Base-by-base conservation (phyloP, 2,329 filamentous ascomycete species). In the Alternaria alternata region DNA sequence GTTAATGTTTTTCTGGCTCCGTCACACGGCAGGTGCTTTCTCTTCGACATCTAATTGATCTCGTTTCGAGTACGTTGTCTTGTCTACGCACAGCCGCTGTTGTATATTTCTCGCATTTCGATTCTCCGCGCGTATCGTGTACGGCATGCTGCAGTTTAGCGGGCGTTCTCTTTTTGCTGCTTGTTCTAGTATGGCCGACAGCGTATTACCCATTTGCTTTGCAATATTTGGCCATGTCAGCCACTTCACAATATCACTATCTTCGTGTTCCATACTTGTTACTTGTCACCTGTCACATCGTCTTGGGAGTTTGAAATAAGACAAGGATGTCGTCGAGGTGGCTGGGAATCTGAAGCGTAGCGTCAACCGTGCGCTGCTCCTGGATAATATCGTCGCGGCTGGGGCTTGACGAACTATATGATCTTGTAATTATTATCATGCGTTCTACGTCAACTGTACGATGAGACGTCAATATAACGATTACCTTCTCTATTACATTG, bases 61-160 rank as follows among this genome's bases (percentile, higher is more conserved):
- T 63, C 62, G 67, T 67, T 48, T 55, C 46, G 66, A 68, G 66
- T 34, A 34, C 51, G 54, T 59, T 67, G 64, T 67, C 62, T 62
- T 59, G 59, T 62, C 46, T 49, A 36, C 43, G 59, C 48, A 52
- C 63, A 64, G 64, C 67, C 60, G 53, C 58, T 51, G 30, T 57
- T 61, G 69, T 74, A 72, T 62, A 73, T 65, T 59, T 63, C 49
- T 47, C 61, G 46, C 57, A 55, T 63, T 57, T 53, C 61, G 43
- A 52, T 49, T 66, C 26, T 49, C 48, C 39, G 51, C 51, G 56
- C 57, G 34, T 42, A 18, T 61, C 44, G 46, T 53, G 22, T 38
- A 59, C 57, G 62, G 67, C 65, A 72, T 67, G 59, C 67, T 68
- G 72, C 70, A 66, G 65, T 69, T 66, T 73, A 74, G 75, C 73